Conservation (phyloP, 2,329 filamentous ascomycete genomes). For the Pyricularia grisea region DNA sequence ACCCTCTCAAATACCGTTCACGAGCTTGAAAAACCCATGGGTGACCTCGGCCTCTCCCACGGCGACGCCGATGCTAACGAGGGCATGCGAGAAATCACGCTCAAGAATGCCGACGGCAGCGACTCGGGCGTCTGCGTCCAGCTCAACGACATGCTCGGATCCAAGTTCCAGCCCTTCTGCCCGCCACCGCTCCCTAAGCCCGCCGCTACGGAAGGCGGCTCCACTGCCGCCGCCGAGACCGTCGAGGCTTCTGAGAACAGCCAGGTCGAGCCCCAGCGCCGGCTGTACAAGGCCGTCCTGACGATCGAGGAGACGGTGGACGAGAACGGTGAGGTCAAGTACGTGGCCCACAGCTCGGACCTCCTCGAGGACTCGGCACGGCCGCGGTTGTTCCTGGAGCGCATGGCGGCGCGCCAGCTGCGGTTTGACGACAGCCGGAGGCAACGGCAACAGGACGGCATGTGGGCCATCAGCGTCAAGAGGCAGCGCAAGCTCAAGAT, state of each 20-base stretch:
- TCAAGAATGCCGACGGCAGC: constrained; percentile 46
- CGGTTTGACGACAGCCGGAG: constrained; percentile 41
- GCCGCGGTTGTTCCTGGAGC: constrained; percentile 55
- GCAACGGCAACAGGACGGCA: constrained; percentile 35
- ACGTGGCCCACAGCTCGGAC: constrained; percentile 50
- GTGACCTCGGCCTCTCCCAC: constrained; percentile 35
- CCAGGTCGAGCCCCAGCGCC: constrained; percentile 30
- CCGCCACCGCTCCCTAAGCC: constrained; percentile 74
- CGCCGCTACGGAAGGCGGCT: constrained; percentile 24
- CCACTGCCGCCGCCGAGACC: constrained; percentile 24
- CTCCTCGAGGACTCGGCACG: constrained; percentile 37
- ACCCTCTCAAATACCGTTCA: constrained; percentile 54
- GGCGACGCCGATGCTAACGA: constrained; percentile 32
- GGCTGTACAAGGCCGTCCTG: constrained; percentile 54
- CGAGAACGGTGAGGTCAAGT: constrained; percentile 48
- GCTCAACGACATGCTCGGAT: constrained; percentile 56
- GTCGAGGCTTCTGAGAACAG: constrained; percentile 23
- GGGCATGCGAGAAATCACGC: constrained; percentile 38
- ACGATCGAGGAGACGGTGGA: constrained; percentile 59
- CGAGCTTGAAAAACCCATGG: constrained; percentile 49
- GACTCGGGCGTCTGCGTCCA: constrained; percentile 54
- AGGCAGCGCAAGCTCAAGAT: constrained; percentile 92
- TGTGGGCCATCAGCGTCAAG: constrained; percentile 84
- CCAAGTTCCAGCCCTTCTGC: constrained; percentile 67
- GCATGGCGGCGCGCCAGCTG: constrained; percentile 57